Base-by-base conservation (phyloP, 139 green algal species). In the Chlorella sp. region DNA sequence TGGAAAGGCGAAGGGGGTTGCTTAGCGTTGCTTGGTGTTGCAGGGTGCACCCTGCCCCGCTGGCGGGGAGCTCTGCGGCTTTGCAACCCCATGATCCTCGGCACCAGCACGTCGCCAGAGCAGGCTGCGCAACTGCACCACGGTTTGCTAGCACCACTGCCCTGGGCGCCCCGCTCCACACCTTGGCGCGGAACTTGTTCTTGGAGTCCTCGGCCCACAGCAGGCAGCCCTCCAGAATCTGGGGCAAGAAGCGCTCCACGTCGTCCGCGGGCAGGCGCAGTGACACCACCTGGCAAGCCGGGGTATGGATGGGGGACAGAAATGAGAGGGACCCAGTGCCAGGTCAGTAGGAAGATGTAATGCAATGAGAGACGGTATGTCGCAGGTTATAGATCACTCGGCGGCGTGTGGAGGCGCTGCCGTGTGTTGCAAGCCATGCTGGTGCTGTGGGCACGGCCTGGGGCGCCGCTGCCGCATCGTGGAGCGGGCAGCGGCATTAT, bases 181-280 rank as follows among this genome's bases (percentile, higher is more conserved):
- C 65, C 65, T 73, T 73, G 32, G 65, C 65, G 6, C 65, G 65
- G 65, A 73, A 99, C 84, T 97, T 96, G 93, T 99, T 99, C 84
- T 98, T 98, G 62, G 86, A 92, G 93, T 99, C 97, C 54, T 96
- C 91, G 1, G 86, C 88, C 96, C 96, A 98, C 65, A 99, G 67
- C 48, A 99, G 90, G 78, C 98, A 78, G 34, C 95, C 96, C 81
- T 99, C 94, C 65, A 98, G 80, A 36, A 99, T 94, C 24, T 87
- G 40, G 2, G 84, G 84, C 86, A 98, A 86, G 62, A 96, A 92
- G 22, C 65, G 41, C 36, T 78, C 46, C 80, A 99, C 88, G 46
- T 95, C 81, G 2, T 93, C 87, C 24, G 89, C 91, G 0, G 95
- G 92, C 77, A 99, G 87, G 26, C 96, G 90, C 88, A 96, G 94